Base-by-base conservation (phyloP, 2,329 filamentous ascomycete genomes). In the Colletotrichum lupini region DNA sequence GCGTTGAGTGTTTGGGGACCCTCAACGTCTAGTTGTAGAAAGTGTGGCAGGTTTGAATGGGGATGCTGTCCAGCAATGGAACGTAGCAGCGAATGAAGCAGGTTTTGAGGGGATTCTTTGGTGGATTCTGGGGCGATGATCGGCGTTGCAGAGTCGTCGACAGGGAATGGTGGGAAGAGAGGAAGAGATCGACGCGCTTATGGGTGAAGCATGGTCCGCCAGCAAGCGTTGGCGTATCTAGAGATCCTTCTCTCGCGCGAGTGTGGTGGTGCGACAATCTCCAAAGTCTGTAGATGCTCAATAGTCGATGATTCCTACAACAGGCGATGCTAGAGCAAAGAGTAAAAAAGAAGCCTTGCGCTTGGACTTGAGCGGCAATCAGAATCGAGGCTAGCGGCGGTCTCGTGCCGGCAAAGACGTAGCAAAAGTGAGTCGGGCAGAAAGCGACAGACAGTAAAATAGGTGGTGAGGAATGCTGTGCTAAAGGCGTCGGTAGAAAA, bases 1-100 rank as follows among this genome's bases (percentile, higher is more conserved):
- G 75, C 74, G 79, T 78, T 74, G 79, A 80, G 82, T 79, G 77
- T 61, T 66, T 61, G 42, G 71, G 78, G 42, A 62, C 79, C 80
- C 81, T 70, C 46, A 79, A 80, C 81, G 79, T 76, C 74, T 69
- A 55, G 37, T 42, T 32, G 49, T 62, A 55, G 57, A 26, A 30
- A 26, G 30, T 22, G 30, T 28, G n/a, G 42, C 16, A 37, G 57
- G 32, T 22, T 28, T 37, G 30, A 32, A 32, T 63, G 37, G 58
- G 53, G 28, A 57, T 72, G 56, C 8, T 19, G 30, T 49, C 61
- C 60, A 30, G 24, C 32, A 19, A 22, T 42, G 52, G 30, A 46
- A 60, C 12, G 49, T 32, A 70, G 46, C 32, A 60, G 58, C 42
- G 61, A 55, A n/a, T 12, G 60, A n/a, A 57, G 35, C 56, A 56